Evolutionary conservation across 495 filamentous ascomycete species (phyloP).

Genomic region (Pseudomonodictys pantanalensis): DNA sequence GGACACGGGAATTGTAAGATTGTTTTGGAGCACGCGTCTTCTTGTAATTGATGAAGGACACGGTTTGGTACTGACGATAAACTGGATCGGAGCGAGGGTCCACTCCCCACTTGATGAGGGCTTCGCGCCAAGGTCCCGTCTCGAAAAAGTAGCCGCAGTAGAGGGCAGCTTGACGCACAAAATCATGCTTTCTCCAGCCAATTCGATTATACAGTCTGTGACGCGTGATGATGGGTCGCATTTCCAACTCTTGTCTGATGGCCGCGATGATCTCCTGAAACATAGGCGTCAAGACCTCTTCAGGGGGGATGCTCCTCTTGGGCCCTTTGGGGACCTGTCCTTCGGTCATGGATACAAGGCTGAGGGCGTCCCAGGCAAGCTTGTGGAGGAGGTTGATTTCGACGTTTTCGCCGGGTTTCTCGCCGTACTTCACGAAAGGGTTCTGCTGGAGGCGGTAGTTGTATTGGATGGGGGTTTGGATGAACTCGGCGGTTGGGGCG

Average conservation of each 20-base stretch:
- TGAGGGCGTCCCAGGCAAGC: constrained; percentile 42
- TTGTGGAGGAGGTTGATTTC: constrained; percentile 16
- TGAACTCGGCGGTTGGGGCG: constrained; percentile 75
- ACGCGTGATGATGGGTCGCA: constrained; percentile 83
- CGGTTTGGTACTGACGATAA: constrained; percentile 78
- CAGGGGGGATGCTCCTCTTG: constrained; percentile 49
- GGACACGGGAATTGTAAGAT: background rate
- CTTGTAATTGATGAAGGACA: constrained; percentile 64
- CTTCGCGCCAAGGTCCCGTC: constrained; percentile 86
- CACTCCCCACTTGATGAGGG: constrained; percentile 75
- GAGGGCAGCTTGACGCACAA: constrained; percentile 62
- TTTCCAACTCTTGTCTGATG: constrained; percentile 59
- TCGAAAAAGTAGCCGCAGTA: constrained; percentile 87
- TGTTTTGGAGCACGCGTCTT: background rate
- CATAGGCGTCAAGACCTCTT: constrained; percentile 46
- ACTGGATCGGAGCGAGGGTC: constrained; percentile 75
- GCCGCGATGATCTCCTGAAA: constrained; percentile 59
- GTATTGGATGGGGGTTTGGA: constrained; percentile 64
- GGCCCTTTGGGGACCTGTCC: constrained; percentile 51
- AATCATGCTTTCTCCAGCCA: constrained; percentile 42
- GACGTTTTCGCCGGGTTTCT: background rate
- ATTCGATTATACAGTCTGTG: constrained; percentile 69
- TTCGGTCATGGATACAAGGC: constrained; percentile 57
- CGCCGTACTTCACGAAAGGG: constrained; percentile 17
- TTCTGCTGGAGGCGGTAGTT: constrained; percentile 51